These are phyloP conservation scores for Zhuliangozyma parablackwelliae DNA, from an alignment of 1,139 yeast genomes.

Conservation along the genomic window DNA sequence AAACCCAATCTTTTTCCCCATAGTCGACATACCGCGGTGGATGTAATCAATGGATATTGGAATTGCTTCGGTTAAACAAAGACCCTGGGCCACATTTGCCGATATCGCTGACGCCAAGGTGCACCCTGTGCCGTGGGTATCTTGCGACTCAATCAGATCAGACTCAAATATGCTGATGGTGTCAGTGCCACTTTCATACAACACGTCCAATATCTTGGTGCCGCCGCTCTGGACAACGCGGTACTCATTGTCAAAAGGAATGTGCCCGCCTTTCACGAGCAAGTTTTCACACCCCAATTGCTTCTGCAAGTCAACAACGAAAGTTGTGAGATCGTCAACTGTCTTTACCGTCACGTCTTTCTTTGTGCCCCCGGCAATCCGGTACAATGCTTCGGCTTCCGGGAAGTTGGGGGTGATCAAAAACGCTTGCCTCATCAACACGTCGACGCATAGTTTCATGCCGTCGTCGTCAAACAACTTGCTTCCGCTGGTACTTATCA, in stretches of 20 bases:
- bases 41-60: constrained; percentile 59
- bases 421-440: constrained; percentile 53
- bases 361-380: constrained; percentile 12
- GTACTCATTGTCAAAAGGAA: constrained; percentile 40
- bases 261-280: constrained; percentile 80
- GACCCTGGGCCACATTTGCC: constrained; percentile 61
- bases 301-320: constrained; percentile 42
- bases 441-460: constrained; percentile 38
- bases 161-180: constrained; percentile 47
- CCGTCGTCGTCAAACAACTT: constrained; percentile 47
- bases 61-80: constrained; percentile 44
- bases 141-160: constrained; percentile 41
- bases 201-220: constrained; percentile 51
- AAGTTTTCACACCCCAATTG: constrained; percentile 48
- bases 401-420: constrained; percentile 72
- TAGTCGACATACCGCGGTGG: constrained; percentile 53
- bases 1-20: constrained; percentile 40
- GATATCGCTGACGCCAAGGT: constrained; percentile 81
- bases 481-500: constrained; percentile 77
- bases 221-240: constrained; percentile 9
- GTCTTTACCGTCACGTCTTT: constrained; percentile 7
- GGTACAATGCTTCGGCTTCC: constrained; percentile 52
- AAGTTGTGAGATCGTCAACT: constrained; percentile 13
- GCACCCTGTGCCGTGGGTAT: constrained; percentile 91
- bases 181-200: constrained; percentile 45